A percentile compares a stretch with the other conserved stretches of the same genome.
phyloP scores from a whole-genome alignment of 345 rosid species.

The Aegle marmelos region DNA sequence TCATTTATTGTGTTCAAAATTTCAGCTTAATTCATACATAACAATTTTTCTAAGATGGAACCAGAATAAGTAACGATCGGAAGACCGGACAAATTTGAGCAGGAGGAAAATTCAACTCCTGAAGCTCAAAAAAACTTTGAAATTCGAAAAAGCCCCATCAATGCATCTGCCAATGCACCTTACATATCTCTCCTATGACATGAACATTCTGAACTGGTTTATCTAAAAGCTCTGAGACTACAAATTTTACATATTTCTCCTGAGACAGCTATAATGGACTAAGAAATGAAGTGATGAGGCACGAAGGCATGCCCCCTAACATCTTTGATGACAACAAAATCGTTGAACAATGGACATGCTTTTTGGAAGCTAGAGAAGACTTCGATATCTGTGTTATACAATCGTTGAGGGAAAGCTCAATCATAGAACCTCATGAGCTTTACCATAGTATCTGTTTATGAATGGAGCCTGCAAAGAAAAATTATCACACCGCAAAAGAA shows the following conservation, averaged over 20 bases:
- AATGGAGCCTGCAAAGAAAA: slow-evolving; percentile 57
- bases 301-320: background rate
- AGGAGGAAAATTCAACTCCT: background rate
- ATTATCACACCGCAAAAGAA: background rate
- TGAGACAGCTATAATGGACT: slow-evolving; percentile 4
- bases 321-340: background rate
- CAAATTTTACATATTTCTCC: slow-evolving; percentile 8
- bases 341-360: background rate
- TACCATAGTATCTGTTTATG: slow-evolving; percentile 89
- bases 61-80: background rate
- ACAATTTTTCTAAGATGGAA: background rate
- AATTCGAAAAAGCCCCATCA: background rate
- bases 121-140: slow-evolving; percentile 6
- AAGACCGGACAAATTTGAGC: background rate
- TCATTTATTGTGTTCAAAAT: background rate
- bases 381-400: background rate
- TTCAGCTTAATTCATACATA: background rate
- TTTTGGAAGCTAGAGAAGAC: slow-evolving; percentile 7
- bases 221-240: slow-evolving; percentile 7
- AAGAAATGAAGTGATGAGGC: slow-evolving; percentile 4
- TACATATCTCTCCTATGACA: slow-evolving; percentile 15
- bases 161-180: slow-evolving; percentile 7
- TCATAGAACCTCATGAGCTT: slow-evolving; percentile 78
- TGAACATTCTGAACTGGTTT: background rate
- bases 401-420: background rate